phyloP scores from a whole-genome alignment of 2,329 filamentous ascomycete genomes.

The Zasmidium citrigriseum region DNA sequence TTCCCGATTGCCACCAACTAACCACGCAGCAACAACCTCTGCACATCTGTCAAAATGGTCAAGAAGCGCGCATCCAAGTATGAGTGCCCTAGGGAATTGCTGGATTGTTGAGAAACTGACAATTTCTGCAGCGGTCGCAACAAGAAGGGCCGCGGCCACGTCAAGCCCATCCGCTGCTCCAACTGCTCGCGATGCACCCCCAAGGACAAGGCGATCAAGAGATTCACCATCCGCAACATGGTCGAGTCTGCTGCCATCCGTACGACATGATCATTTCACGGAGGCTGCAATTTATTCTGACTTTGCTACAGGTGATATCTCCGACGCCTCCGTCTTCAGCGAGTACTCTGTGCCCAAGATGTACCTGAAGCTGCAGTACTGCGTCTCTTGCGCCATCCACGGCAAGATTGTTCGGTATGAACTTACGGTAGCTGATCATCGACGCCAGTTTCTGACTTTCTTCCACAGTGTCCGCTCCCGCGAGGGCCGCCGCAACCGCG shows the following conservation, averaged over 20 bases:
- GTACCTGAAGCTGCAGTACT: conserved; percentile 99
- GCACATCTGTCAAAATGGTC: conserved; percentile 65
- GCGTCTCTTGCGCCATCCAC: conserved; percentile 99
- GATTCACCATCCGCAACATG: conserved; percentile 99
- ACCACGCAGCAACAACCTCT: conserved; percentile 23
- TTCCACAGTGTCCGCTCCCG: conserved; percentile 89
- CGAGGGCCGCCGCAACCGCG: conserved; percentile 97
- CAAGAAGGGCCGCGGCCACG: conserved; percentile 98
- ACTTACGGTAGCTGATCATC: neutral
- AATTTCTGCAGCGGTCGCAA: conserved; percentile 77
- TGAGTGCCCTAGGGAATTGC: conserved; percentile 28
- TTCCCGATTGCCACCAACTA: conserved; percentile 12
- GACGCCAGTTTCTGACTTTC: conserved; percentile 16
- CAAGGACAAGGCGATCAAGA: conserved; percentile 99
- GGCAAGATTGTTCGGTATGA: conserved; percentile 99
- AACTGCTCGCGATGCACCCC: conserved; percentile 82
- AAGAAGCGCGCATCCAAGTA: conserved; percentile 77
- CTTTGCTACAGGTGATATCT: conserved; percentile 87
- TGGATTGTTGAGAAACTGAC: conserved; percentile 35
- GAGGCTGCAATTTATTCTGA: neutral
- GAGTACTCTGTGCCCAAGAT: conserved; percentile 99
- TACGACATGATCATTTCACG: conserved; percentile 58
- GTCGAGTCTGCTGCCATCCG: conserved; percentile 99
- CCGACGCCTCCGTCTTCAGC: conserved; percentile 96
- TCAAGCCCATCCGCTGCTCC: conserved; percentile 96